Base-by-base conservation (phyloP, 306 rosid species). In the Prunus mongolica region DNA sequence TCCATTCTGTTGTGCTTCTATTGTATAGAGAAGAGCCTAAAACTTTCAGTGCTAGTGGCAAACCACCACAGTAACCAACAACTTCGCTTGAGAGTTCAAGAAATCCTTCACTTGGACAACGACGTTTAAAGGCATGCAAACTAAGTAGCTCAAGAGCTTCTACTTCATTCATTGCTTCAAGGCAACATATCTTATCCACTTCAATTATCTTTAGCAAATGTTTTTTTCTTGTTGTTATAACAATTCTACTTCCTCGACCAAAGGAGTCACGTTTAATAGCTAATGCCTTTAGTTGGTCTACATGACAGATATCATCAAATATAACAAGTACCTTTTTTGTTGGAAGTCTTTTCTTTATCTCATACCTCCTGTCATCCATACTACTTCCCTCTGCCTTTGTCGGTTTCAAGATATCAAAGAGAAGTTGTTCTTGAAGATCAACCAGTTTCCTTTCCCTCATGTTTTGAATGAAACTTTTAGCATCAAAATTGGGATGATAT, bases 31-130 rank as follows among this genome's bases (percentile, higher is more conserved):
- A 80, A 41, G 81, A 87, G 0, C 91, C 91, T 72, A 78, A 51
- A 1, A 38, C 81, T 66, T 82, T 50, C 32, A 84, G 85, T 7
- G 88, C 88, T 2, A 87, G 16, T 13, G 91, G 91, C 2, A 87
- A 15, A 20, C 91, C 88, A 6, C 77, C 69, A 64, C 77, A 78
- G 3, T 78, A 82, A 20, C 65, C 4, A 49, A 69, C 72, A 0
- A 66, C 77, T 0, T 10, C 2, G 34, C 38, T 75, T 1, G 87
- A 63, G 16, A 87, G 74, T 1, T 34, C 34, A 19, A 0, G 0
- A 47, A 58, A 79, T 3, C 25, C 76, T 54, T 79, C 44, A 0
- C 0, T 3, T 0, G 82, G 82, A 12, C 6, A 32, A 0, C 19
- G 19, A 10, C 46, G 8, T 3, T 34, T 10, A 25, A 84, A 87